Evolutionary conservation across 2,329 filamentous ascomycete genomes (phyloP).

Genomic region (Magnaporthales sp.): DNA sequence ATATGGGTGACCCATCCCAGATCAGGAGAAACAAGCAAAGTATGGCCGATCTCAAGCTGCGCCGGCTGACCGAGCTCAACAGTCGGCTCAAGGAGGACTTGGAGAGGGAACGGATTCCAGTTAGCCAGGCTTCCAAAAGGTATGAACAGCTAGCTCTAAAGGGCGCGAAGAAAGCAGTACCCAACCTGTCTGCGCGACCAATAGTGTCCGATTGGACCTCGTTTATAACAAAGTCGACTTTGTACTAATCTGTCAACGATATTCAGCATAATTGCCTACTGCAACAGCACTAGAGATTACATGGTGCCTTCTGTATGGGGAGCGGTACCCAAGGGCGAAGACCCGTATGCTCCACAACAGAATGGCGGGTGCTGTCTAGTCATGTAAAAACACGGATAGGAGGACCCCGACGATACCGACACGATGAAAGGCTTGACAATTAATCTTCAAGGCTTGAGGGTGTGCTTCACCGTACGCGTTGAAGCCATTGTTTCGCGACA

Average conservation of each 20-base stretch:
- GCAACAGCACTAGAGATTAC: conserved; percentile 95
- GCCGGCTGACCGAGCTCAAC: conserved; percentile 93
- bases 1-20: conserved; percentile 59
- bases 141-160: conserved; percentile 32
- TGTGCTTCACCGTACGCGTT: background rate
- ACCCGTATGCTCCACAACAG: conserved; percentile 96
- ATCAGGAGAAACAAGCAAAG: conserved; percentile 95
- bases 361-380: conserved; percentile 87
- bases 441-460: background rate
- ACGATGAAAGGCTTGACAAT: background rate
- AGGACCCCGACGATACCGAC: background rate
- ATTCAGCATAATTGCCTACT: conserved; percentile 88
- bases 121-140: conserved; percentile 87
- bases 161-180: background rate
- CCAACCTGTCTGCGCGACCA: background rate
- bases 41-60: conserved; percentile 96
- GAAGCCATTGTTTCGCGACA: background rate
- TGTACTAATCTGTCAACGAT: conserved; percentile 10
- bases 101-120: conserved; percentile 88
- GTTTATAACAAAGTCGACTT: background rate
- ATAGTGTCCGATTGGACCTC: background rate
- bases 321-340: conserved; percentile 85
- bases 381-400: conserved; percentile 55
- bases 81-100: conserved; percentile 91
- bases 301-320: conserved; percentile 99